These are phyloP conservation scores for Meyerozyma elateridarum DNA, from an alignment of 1,139 yeast species.

Conservation along the genomic window DNA sequence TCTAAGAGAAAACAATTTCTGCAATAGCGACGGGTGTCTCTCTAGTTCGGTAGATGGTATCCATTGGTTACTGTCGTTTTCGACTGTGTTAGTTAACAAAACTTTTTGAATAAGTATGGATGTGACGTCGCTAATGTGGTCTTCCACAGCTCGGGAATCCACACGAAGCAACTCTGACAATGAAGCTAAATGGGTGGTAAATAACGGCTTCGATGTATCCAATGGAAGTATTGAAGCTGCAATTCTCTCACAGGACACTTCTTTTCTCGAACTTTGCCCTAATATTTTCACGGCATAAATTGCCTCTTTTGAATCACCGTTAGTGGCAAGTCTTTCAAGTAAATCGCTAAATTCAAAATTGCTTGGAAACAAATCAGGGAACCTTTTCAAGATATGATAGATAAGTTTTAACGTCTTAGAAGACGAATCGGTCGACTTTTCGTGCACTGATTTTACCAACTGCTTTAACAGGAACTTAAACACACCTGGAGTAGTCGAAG, in stretches of 20 bases:
- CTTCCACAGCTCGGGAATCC: conserved; percentile 49
- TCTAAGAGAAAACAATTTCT: conserved; percentile 53
- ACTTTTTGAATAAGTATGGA: conserved; percentile 57
- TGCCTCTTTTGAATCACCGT: conserved; percentile 61
- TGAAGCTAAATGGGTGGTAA: conserved; percentile 56
- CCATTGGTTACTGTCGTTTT: conserved; percentile 39
- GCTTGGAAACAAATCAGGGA: conserved; percentile 37
- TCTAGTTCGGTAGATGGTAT: conserved; percentile 39
- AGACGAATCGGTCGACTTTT: conserved; percentile 7
- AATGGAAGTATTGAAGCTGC: conserved; percentile 49
- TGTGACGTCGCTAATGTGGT: conserved; percentile 54
- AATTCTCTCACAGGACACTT: conserved; percentile 33
- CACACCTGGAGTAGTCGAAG: conserved; percentile 59
- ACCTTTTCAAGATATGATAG: conserved; percentile 51
- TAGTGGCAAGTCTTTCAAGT: conserved; percentile 40
- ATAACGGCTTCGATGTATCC: conserved; percentile 26
- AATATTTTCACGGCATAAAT: conserved; percentile 61
- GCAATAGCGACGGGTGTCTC: conserved; percentile 25
- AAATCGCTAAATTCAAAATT: conserved; percentile 34
- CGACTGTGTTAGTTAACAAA: conserved; percentile 45
- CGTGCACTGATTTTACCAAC: conserved; percentile 31
- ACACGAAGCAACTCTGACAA: conserved; percentile 58
- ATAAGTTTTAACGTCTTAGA: conserved; percentile 47
- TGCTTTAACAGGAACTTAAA: conserved; percentile 56
- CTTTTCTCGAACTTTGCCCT: conserved; percentile 42